These are phyloP conservation scores for Trametes villosa DNA, from an alignment of 768 basidiomycete species.

Conservation along the genomic window DNA sequence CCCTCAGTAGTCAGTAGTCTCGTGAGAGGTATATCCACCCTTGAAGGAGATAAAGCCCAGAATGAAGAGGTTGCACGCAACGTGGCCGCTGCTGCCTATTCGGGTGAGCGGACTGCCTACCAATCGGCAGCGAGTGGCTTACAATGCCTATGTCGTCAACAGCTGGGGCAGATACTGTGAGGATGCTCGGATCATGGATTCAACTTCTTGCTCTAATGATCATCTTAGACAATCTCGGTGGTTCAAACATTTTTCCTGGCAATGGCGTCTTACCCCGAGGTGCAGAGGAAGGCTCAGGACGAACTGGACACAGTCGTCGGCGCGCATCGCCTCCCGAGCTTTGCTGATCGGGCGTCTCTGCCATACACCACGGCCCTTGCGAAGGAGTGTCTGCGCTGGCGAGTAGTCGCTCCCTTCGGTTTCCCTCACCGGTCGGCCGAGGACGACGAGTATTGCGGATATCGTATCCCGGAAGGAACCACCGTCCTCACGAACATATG, in stretches of 20 bases:
- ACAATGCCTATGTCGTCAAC: too few relatives aligned
- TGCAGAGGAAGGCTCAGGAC: slow-evolving; percentile 29
- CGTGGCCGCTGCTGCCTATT: too few relatives aligned
- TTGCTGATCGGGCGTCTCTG: slow-evolving; percentile 23
- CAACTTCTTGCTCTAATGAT: background rate
- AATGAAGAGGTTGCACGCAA: too few relatives aligned
- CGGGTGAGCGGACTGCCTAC: too few relatives aligned
- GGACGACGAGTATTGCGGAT: slow-evolving; percentile 32
- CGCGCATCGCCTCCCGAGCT: slow-evolving; percentile 26
- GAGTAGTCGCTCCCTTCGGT: slow-evolving; percentile 36
- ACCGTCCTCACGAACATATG: slow-evolving; percentile 32
- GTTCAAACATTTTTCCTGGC: slow-evolving; percentile 38
- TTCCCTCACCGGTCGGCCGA: slow-evolving; percentile 26
- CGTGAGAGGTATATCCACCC: too few relatives aligned
- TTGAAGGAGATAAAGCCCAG: too few relatives aligned
- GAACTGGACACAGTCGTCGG: slow-evolving; percentile 36
- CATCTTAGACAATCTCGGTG: background rate
- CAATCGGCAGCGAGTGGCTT: too few relatives aligned
- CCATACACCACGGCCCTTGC: slow-evolving; percentile 32
- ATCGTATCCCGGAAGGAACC: slow-evolving; percentile 32
- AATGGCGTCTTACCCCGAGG: slow-evolving; percentile 39
- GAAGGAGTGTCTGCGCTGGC: slow-evolving; percentile 39
- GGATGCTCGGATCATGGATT: background rate
- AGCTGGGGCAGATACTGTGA: background rate
- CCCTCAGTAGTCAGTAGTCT: too few relatives aligned